Base-by-base conservation (phyloP, 1,139 yeast genomes). In the Wickerhamomyces sp. region DNA sequence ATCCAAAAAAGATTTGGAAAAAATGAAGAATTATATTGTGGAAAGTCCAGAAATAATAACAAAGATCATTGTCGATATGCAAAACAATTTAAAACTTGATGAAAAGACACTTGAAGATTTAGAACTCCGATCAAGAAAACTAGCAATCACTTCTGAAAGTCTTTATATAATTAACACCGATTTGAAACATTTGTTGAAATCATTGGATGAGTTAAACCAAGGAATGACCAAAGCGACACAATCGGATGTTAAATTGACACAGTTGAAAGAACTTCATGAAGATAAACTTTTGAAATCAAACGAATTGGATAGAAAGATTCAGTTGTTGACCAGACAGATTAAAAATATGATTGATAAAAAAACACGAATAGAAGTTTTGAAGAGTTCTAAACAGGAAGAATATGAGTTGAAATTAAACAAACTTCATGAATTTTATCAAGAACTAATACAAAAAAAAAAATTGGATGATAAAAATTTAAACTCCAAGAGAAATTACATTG, bases 41-140 rank as follows among this genome's bases (percentile, higher is more conserved):
- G 78, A 81, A 33, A 78, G 85, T 31, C 75, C 86, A 9, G 72
- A 70, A 20, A 70, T 72, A 22, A 61, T 84, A 14, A 67, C 66
- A 31, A 70, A 68, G 42, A 68, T 76, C 18, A 76, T 82, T 20
- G 61, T 66, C 10, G 84, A 79, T 40, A 65, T 84, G 58, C 64
- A 66, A 27, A 55, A 55, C n/a, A 68, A 75, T 12, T 62, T 79
- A 17, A 57, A 59, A 9, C 59, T 60, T 4, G 73, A 70, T 40
- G 67, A 68, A 34, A 54, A 55, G 3, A 57, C 59, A 8, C 57
- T 77, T 25, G 56, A 60, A 15, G 57, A 59, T 5, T 46, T 75
- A 16, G 83, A 80, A 42, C 47, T 53, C 15, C 68, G 71, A 40
- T 68, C 73, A 32, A 61, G 75, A 32, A 76, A 75, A 39, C 52